Conservation (phyloP, 2,329 filamentous ascomycete species). For the Pleoardoris graminearum region DNA sequence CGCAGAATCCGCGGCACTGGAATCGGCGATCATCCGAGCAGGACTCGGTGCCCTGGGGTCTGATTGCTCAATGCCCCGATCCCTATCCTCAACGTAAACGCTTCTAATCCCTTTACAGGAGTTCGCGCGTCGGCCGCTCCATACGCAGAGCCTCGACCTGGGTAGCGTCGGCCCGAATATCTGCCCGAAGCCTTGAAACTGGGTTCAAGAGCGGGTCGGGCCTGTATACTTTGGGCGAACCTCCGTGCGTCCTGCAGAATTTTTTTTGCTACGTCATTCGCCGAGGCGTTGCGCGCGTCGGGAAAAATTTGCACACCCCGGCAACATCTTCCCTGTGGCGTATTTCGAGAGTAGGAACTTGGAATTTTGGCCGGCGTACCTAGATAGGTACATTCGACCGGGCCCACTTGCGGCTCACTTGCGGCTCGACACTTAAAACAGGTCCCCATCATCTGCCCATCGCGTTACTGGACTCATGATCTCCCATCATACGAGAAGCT, state of each 20-base stretch:
- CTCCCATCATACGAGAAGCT: too few species aligned
- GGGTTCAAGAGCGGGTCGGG: background rate
- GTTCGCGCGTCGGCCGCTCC: background rate
- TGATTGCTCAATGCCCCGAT: background rate
- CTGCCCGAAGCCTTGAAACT: background rate
- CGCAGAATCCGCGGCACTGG: background rate
- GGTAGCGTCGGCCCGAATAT: background rate
- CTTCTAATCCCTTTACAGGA: background rate
- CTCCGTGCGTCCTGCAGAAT: background rate
- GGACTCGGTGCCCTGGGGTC: background rate
- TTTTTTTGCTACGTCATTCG: background rate
- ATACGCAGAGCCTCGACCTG: constrained; percentile 1
- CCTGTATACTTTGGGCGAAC: background rate
- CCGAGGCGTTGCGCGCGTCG: too few species aligned
- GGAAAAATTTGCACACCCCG: too few species aligned
- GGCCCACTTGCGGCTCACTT: too few species aligned
- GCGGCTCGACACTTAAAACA: too few species aligned
- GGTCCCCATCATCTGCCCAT: too few species aligned
- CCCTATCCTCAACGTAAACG: background rate
- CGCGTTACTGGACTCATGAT: too few species aligned
- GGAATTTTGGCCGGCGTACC: too few species aligned
- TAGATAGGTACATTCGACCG: too few species aligned
- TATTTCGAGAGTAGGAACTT: too few species aligned
- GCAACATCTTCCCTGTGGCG: too few species aligned
- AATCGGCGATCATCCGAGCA: background rate